A percentile compares a stretch with the other conserved stretches of the same genome.
Evolutionary conservation across 2,329 filamentous ascomycete genomes (phyloP).

Genomic region (Penicillium expansum): DNA sequence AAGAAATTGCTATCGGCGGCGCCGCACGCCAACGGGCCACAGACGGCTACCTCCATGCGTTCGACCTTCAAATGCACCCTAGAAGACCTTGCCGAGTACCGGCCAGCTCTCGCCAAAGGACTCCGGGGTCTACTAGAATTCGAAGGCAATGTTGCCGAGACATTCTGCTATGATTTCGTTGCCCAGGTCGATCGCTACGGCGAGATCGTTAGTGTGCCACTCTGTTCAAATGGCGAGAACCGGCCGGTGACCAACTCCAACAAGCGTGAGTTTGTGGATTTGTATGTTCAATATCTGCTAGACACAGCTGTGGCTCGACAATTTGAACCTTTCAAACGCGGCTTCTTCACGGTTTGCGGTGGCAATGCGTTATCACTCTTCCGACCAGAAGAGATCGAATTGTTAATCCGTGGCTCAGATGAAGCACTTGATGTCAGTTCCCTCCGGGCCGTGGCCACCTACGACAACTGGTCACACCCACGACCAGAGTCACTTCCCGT

Average conservation of each 20-base stretch:
- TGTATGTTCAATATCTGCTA: constrained; percentile 77
- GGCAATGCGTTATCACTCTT: constrained; percentile 86
- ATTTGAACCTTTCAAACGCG: constrained; percentile 90
- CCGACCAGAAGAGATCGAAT: constrained; percentile 85
- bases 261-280: constrained; percentile 78
- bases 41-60: constrained; percentile 54
- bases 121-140: constrained; percentile 75
- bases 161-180: constrained; percentile 79
- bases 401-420: constrained; percentile 80
- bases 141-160: constrained; percentile 76
- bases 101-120: constrained; percentile 71
- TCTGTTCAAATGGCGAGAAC: constrained; percentile 71
- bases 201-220: constrained; percentile 61
- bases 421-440: constrained; percentile 76
- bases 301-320: constrained; percentile 75
- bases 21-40: constrained; percentile 58
- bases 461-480: constrained; percentile 70
- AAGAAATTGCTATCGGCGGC: constrained; percentile 78
- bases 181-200: constrained; percentile 76
- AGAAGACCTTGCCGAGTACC: constrained; percentile 78
- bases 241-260: constrained; percentile 80
- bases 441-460: constrained; percentile 71
- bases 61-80: constrained; percentile 68
- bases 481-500: constrained; percentile 61
- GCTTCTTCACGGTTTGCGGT: constrained; percentile 88